Base-by-base conservation (phyloP, 2,329 filamentous ascomycete species). In the Ophiostoma novo-ulmi region DNA sequence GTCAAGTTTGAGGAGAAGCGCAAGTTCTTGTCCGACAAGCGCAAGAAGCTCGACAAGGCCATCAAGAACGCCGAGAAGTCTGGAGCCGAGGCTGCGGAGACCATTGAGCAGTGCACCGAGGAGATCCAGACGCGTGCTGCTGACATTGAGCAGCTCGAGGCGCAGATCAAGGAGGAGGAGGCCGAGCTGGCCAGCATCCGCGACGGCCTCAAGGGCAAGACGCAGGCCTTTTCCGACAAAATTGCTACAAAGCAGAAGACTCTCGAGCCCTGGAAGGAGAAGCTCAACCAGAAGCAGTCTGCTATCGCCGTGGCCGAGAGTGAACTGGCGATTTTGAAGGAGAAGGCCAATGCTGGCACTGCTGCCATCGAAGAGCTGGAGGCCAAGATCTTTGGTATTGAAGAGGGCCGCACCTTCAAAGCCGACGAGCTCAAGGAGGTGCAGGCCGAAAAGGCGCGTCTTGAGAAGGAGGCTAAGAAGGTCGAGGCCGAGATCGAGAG, bases 1-100 rank as follows among this genome's bases (percentile, higher is more conserved):
- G 95, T 99, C 80, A 99, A 99, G 78, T 94, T 97, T 75, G 94
- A 98, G 74, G 96, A 99, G 80, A 98, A 98, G 84, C 90, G 91
- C 79, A 99, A 99, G 78, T 98, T 98, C 79, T 81, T 99, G 74
- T 84, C 87, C 1, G 90, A 90, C 77, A 99, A 99, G 82, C 90
- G 92, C 76, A 97, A 95, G 83, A 99, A 99, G 81, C 85, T 97
- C 17, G 93, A 98, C 75, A 98, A 97, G 82, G 87, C 90, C 0
- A 91, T 95, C 73, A 85, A 88, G 70, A 90, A 89, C 65, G 92
- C 92, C 72, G 91, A 92, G 73, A 89, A 90, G 71, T 88, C 90
- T 6, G 87, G 88, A 0, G 85, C 87, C 0, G 93, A 96, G 75
- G 91, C 93, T 3, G 86, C 89, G 52, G 89, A 91, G 73, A 88